Percentiles rank a stretch among this genome's conserved stretches.
Evolutionary conservation across 2,329 filamentous ascomycete genomes (phyloP).

Genomic region (Sclerotinia nivalis): DNA sequence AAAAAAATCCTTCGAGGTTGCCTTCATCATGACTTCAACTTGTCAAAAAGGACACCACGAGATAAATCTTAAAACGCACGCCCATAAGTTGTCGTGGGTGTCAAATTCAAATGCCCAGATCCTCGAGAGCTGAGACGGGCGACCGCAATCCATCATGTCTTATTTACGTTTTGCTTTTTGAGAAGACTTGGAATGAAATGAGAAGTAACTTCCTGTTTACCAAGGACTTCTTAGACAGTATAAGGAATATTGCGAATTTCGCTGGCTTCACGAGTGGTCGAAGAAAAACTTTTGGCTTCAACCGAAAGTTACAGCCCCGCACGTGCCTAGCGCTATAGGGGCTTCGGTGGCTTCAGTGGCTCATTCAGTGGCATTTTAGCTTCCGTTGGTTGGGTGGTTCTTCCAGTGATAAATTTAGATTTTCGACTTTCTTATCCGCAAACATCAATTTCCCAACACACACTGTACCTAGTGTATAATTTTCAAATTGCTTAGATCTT

Average conservation of each 20-base stretch:
- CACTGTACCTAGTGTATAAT: too few relatives aligned
- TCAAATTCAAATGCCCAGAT: not conserved
- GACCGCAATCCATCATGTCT: conserved; percentile 2
- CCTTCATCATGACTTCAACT: conserved; percentile 6
- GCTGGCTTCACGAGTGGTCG: not conserved
- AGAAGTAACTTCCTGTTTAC: not conserved
- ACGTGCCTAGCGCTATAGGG: not conserved
- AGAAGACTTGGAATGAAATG: not conserved
- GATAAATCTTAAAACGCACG: not conserved
- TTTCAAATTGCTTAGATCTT: not conserved
- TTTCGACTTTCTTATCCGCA: not conserved
- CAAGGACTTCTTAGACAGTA: not conserved
- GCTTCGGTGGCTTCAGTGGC: not conserved
- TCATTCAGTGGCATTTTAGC: not conserved
- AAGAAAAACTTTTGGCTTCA: not conserved
- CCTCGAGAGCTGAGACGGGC: not conserved
- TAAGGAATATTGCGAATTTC: not conserved
- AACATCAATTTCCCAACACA: not conserved
- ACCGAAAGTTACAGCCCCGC: not conserved
- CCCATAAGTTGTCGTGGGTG: not conserved
- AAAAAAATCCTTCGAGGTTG: not conserved
- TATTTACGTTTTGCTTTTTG: not conserved
- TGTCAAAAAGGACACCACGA: not conserved
- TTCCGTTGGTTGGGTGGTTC: not conserved
- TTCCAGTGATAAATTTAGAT: conserved; percentile 1